Conservation (phyloP, 164 flowering plant species). For the Annona cherimola region DNA sequence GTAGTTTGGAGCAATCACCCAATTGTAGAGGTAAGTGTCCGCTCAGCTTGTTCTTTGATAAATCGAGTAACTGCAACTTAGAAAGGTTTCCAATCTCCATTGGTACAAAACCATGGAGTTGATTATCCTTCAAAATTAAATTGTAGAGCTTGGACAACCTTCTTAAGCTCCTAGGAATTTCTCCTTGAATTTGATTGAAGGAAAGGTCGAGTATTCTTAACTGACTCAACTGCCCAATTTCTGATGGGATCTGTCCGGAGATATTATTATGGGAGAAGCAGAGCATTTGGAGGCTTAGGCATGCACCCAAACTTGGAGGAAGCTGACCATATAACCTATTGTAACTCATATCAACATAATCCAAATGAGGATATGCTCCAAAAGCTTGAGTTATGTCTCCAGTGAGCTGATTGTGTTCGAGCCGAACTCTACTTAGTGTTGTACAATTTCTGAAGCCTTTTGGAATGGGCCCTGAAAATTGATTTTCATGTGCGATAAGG, state of each 20-base stretch:
- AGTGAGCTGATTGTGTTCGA: conserved; percentile 43
- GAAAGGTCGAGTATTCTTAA: conserved; percentile 12
- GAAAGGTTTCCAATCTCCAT: conserved; percentile 1
- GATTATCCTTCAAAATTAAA: conserved; percentile 4
- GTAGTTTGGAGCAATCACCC: conserved; percentile 3
- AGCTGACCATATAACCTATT: conserved; percentile 28
- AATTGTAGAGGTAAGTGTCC: conserved; percentile 1
- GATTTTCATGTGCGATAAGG: not conserved
- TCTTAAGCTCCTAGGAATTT: conserved; percentile 8
- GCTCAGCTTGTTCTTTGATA: conserved; percentile 1
- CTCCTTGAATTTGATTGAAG: conserved; percentile 11
- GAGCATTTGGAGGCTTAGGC: conserved; percentile 13
- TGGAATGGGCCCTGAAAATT: conserved; percentile 3
- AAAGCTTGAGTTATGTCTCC: conserved; percentile 34
- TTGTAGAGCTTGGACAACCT: not conserved
- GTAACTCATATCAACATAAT: conserved; percentile 15
- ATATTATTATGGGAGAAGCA: conserved; percentile 7
- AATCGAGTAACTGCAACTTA: not conserved
- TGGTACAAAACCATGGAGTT: not conserved
- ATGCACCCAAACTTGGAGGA: conserved; percentile 29
- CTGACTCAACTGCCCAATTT: conserved; percentile 4
- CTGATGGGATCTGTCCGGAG: conserved; percentile 22
- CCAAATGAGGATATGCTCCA: conserved; percentile 24
- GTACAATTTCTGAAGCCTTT: conserved; percentile 4
- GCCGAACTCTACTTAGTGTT: conserved; percentile 19